phyloP scores from a whole-genome alignment of 2,329 filamentous ascomycete genomes.

The Diaporthe longicolla region DNA sequence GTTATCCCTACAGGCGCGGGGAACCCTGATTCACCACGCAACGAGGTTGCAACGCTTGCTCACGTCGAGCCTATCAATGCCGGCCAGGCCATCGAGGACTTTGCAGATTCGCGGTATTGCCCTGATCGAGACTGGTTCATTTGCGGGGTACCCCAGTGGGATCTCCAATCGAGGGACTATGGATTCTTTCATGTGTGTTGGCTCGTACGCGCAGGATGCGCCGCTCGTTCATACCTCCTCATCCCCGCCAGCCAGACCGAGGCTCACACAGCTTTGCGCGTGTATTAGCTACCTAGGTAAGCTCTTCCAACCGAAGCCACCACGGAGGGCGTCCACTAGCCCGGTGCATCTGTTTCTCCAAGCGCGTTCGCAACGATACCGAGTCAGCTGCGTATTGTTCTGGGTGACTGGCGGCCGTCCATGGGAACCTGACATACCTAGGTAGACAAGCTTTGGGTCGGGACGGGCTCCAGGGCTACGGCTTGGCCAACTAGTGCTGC shows the following conservation, averaged over 20 bases:
- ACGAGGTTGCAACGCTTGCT: slow-evolving; percentile 21
- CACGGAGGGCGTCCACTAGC: not conserved
- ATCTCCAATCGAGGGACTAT: not conserved
- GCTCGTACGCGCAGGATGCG: not conserved
- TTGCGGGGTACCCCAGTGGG: slow-evolving; percentile 11
- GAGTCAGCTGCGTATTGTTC: not conserved
- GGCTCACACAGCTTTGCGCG: not conserved
- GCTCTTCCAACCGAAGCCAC: not conserved
- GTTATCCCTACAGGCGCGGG: not conserved
- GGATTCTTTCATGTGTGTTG: not conserved
- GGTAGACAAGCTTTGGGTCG: slow-evolving; percentile 16
- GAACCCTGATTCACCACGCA: slow-evolving; percentile 26
- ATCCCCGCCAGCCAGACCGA: not conserved
- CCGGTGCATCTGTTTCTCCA: not conserved
- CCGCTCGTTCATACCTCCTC: not conserved
- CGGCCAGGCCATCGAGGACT: too few relatives aligned
- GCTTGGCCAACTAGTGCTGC: slow-evolving; percentile 24
- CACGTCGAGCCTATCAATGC: slow-evolving; percentile 1
- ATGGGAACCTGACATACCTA: not conserved
- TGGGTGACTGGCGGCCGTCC: not conserved
- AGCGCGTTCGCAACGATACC: not conserved
- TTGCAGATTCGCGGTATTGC: slow-evolving; percentile 18
- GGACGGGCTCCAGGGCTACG: not conserved
- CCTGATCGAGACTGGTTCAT: slow-evolving; percentile 21
- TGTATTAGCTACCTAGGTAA: too few relatives aligned